Evolutionary conservation across 345 rosid species (phyloP).

Genomic region (Syzygium jambos): DNA sequence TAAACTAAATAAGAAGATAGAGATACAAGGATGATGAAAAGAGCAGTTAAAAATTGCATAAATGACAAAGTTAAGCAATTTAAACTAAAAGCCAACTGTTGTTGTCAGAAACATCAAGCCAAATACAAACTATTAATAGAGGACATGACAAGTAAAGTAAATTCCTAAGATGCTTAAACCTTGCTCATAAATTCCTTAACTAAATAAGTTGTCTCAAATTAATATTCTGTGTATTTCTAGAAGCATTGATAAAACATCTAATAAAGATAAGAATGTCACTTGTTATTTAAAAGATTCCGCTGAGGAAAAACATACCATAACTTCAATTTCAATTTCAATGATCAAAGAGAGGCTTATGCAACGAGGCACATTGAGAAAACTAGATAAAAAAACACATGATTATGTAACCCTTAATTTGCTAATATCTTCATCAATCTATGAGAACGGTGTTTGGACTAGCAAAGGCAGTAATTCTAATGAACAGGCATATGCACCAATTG

Average conservation of each 20-base stretch:
- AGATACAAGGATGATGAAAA: neutral
- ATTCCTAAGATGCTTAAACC: neutral
- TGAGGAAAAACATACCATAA: neutral
- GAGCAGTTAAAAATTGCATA: neutral
- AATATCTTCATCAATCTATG: neutral
- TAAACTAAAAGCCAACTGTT: neutral
- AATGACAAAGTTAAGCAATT: neutral
- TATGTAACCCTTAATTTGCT: neutral
- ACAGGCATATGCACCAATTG: neutral
- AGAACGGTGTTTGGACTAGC: neutral
- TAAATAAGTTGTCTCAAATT: neutral
- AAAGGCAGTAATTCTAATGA: neutral
- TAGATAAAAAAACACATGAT: neutral
- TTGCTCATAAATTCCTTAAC: neutral
- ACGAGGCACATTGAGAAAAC: neutral
- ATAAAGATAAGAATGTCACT: neutral
- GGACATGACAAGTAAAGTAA: neutral
- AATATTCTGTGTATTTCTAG: neutral
- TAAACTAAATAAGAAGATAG: neutral
- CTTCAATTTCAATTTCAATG: neutral
- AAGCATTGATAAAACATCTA: neutral
- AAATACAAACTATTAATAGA: neutral
- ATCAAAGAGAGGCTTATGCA: neutral
- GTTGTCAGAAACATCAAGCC: neutral
- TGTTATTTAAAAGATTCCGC: neutral